Base-by-base conservation (phyloP, 768 basidiomycete genomes). In the Lentinula boryana region DNA sequence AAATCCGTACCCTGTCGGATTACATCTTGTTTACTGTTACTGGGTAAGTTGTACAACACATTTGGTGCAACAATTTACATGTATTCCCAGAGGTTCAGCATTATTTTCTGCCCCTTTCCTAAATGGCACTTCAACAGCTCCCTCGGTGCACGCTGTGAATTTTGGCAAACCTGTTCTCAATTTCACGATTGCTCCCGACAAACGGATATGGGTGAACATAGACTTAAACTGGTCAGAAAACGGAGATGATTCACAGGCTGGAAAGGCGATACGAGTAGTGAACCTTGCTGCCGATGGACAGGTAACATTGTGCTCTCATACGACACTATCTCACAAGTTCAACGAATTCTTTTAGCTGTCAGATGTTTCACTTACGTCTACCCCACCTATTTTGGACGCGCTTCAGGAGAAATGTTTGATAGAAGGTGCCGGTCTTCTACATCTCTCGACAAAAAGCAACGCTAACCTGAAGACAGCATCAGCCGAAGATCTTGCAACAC, bases 11-110 rank as follows among this genome's bases (percentile, higher is more conserved):
- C 5, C 66, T 83, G 6, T 71, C 73, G 12, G 70, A 68, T 4
- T 72, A 78, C 63, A 64, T 91, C 13, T 62, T 92, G 5, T 93
- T 93, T 69, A 87, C 77, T 61, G 88, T 79, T 5, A 78, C 90
- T 57, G 91, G 92, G 92, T 93, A 66, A 50, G 86, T 73, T 10
- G 27, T 35, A 18, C 48, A 35, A 36, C 7, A 13, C 46, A 8
- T 18, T 33, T 15, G 8, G 21, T n/a, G 35, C 48, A n/a, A 40
- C 33, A 46, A 56, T 27, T 43, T 52, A 15, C 57, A 44, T 13
- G 51, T 49, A 58, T 58, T 27, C 62, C 36, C 67, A 93, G 91
- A 18, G 82, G 84, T 3, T 85, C 86, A 1, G 89, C 90, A 0
- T 66, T 93, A 9, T 93, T 91, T 70, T 76, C 72, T 53, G 76